Conservation (phyloP, 306 rosid species). For the Mucuna pruriens region DNA sequence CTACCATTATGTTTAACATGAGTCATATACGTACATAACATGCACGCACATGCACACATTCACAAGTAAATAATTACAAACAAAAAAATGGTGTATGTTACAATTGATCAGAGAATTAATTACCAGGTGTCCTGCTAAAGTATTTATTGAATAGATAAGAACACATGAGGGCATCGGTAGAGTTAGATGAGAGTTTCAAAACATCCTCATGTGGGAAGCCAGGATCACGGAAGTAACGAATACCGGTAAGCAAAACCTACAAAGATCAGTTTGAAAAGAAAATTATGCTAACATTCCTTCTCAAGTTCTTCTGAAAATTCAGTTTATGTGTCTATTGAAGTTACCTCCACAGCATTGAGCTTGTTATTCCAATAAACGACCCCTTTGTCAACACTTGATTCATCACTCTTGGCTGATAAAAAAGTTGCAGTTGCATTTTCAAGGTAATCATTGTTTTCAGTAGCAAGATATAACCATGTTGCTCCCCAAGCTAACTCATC, state of each 20-base stretch:
- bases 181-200: slow-evolving; percentile 52
- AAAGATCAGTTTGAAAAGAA: slow-evolving; percentile 3
- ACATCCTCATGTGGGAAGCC: slow-evolving; percentile 64
- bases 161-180: slow-evolving; percentile 63
- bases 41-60: neutral
- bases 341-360: slow-evolving; percentile 68
- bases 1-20: slow-evolving; percentile 41
- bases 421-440: slow-evolving; percentile 53
- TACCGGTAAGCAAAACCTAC: slow-evolving; percentile 71
- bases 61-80: neutral
- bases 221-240: slow-evolving; percentile 66
- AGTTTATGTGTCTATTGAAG: slow-evolving; percentile 22
- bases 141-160: slow-evolving; percentile 54
- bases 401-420: slow-evolving; percentile 48
- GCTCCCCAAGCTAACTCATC: slow-evolving; percentile 92
- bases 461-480: slow-evolving; percentile 79
- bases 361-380: slow-evolving; percentile 76
- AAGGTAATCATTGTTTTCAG: slow-evolving; percentile 56
- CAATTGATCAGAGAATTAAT: slow-evolving; percentile 23
- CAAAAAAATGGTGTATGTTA: neutral
- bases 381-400: slow-evolving; percentile 56
- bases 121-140: slow-evolving; percentile 67
- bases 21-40: slow-evolving; percentile 21
- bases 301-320: neutral
- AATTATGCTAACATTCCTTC: neutral